Evolutionary conservation across 371 early-diverging fungal genomes (phyloP).

Genomic region (Coemansia sp.): DNA sequence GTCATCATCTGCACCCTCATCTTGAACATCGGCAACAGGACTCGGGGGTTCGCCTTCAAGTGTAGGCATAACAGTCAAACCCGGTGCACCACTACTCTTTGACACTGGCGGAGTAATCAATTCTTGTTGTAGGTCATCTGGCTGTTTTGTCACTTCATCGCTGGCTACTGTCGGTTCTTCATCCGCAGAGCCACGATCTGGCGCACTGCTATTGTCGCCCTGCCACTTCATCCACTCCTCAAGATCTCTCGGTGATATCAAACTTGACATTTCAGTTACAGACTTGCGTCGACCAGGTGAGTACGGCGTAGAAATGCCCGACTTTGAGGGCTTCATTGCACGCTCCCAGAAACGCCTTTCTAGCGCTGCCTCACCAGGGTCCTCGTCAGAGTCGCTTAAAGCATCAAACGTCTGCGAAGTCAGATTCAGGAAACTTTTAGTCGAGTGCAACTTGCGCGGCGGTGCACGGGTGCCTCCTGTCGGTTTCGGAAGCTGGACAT

Average conservation of each 20-base stretch:
- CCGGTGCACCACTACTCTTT: slow-evolving; percentile 3
- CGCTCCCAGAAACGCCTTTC: slow-evolving; percentile 46
- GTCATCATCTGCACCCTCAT: background rate
- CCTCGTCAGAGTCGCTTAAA: slow-evolving; percentile 34
- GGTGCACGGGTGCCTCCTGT: slow-evolving; percentile 15
- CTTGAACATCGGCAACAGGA: background rate
- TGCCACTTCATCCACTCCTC: slow-evolving; percentile 51
- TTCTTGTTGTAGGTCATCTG: background rate
- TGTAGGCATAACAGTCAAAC: background rate
- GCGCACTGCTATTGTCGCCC: slow-evolving; percentile 7
- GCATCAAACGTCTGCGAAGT: slow-evolving; percentile 31
- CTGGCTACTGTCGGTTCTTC: background rate
- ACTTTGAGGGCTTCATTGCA: slow-evolving; percentile 41
- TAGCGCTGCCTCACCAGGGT: slow-evolving; percentile 27
- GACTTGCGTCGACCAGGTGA: slow-evolving; percentile 43
- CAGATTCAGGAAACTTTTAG: slow-evolving; percentile 30
- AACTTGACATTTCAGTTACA: slow-evolving; percentile 34
- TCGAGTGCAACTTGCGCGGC: slow-evolving; percentile 22
- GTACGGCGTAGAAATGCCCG: slow-evolving; percentile 39
- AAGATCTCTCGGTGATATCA: slow-evolving; percentile 40
- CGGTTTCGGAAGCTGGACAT: background rate
- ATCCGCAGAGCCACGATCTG: too few relatives aligned
- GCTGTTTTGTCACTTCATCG: background rate
- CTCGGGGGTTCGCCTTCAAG: background rate
- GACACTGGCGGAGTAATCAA: slow-evolving; percentile 21